Percentiles rank a stretch among this genome's conserved stretches.
Evolutionary conservation across 345 rosid genomes (phyloP).

Genomic region (Pistacia integerrima): DNA sequence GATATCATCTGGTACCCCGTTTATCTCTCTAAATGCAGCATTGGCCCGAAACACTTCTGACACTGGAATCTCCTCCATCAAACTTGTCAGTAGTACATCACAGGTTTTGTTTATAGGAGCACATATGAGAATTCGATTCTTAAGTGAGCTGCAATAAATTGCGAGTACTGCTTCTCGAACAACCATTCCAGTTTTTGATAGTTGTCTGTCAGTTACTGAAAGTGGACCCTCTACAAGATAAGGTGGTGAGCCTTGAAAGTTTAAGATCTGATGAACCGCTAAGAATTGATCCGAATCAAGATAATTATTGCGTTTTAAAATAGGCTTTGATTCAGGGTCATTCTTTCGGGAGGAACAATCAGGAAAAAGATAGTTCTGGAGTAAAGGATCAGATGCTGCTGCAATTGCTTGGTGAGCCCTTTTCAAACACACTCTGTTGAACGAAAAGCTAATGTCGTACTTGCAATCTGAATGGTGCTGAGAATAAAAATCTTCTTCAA

Average conservation of each 20-base stretch:
- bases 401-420: constrained; percentile 47
- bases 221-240: constrained; percentile 36
- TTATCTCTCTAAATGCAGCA: constrained; percentile 44
- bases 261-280: constrained; percentile 25
- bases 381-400: constrained; percentile 28
- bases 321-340: background rate
- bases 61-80: constrained; percentile 28
- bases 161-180: constrained; percentile 27
- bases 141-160: constrained; percentile 16
- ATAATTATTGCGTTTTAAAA: background rate
- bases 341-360: background rate
- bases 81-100: constrained; percentile 34
- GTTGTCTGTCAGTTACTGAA: constrained; percentile 9
- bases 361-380: constrained; percentile 33
- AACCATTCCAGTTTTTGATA: constrained; percentile 33
- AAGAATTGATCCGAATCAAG: constrained; percentile 17
- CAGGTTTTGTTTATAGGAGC: constrained; percentile 39
- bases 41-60: constrained; percentile 36
- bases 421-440: constrained; percentile 44
- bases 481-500: constrained; percentile 32
- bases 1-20: constrained; percentile 29
- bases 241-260: constrained; percentile 29
- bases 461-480: constrained; percentile 29
- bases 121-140: constrained; percentile 32
- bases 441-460: constrained; percentile 45